Conservation (phyloP, 768 basidiomycete genomes). For the Suillus cothurnatus region DNA sequence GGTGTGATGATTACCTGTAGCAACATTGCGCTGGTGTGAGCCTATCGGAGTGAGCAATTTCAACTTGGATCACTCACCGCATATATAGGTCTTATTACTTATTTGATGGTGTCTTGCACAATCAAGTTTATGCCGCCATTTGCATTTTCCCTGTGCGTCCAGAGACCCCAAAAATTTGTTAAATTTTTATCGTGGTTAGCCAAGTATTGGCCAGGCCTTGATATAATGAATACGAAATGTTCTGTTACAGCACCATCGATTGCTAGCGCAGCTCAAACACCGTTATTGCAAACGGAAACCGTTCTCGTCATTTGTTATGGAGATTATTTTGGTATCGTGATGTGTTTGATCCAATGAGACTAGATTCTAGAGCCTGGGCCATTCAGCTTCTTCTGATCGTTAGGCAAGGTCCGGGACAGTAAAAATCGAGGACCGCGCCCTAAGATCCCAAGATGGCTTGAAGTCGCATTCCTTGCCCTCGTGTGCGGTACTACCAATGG, state of each 20-base stretch:
- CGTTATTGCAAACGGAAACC: background rate
- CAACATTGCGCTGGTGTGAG: background rate
- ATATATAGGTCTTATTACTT: background rate
- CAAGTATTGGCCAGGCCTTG: background rate
- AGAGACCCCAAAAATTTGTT: background rate
- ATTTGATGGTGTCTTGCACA: background rate
- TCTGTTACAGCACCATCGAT: background rate
- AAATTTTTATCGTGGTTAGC: background rate
- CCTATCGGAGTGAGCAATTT: background rate
- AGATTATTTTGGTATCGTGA: background rate
- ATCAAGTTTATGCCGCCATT: background rate
- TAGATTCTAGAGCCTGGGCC: background rate
- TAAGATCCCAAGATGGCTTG: constrained; percentile 73
- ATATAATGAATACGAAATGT: background rate
- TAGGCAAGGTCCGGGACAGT: background rate
- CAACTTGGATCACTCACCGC: background rate
- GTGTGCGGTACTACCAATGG: background rate
- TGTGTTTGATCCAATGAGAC: background rate
- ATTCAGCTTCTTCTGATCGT: background rate
- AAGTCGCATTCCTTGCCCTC: constrained; percentile 82
- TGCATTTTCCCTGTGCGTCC: background rate
- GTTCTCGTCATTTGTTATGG: background rate
- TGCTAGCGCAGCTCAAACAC: background rate
- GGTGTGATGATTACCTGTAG: background rate
- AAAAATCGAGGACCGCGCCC: constrained; percentile 67